phyloP scores from a whole-genome alignment of 257 asterid genomes.

The Ligustrum vulgare region DNA sequence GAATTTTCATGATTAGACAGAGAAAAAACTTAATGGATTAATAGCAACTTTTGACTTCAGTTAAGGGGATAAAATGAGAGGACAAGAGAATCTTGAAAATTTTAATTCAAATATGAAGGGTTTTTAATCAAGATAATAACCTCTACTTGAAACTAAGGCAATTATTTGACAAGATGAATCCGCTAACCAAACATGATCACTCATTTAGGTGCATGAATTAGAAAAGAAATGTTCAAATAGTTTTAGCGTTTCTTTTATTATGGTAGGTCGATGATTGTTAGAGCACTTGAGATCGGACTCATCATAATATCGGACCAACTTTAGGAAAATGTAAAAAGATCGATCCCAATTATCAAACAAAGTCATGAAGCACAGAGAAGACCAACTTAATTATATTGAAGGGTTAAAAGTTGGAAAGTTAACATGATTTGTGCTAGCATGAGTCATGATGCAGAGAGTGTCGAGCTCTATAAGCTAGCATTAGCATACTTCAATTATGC shows the following conservation, averaged over 20 bases:
- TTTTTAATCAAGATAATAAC: constrained; percentile 21
- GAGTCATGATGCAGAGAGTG: not conserved
- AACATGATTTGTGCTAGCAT: no score
- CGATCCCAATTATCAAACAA: no score
- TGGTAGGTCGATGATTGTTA: no score
- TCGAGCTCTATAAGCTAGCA: not conserved
- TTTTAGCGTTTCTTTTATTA: no score
- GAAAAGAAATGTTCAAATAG: not conserved
- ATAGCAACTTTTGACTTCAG: constrained; percentile 37
- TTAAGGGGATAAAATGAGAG: constrained; percentile 15
- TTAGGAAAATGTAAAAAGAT: not conserved
- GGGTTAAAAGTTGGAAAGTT: no score
- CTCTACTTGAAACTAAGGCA: constrained; percentile 31
- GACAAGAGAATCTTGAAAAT: constrained; percentile 37
- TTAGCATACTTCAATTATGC: not conserved
- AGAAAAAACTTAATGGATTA: constrained; percentile 16
- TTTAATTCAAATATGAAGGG: constrained; percentile 1
- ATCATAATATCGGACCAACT: not conserved
- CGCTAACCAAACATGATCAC: constrained; percentile 39
- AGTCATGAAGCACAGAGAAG: not conserved
- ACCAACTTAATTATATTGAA: no score
- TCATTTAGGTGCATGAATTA: constrained; percentile 15
- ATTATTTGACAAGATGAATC: constrained; percentile 44
- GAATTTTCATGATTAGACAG: constrained; percentile 34
- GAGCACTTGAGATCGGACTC: no score